These are phyloP conservation scores for Cenchrus americanus DNA, from an alignment of 176 grass and related monocot genomes.

Conservation along the genomic window DNA sequence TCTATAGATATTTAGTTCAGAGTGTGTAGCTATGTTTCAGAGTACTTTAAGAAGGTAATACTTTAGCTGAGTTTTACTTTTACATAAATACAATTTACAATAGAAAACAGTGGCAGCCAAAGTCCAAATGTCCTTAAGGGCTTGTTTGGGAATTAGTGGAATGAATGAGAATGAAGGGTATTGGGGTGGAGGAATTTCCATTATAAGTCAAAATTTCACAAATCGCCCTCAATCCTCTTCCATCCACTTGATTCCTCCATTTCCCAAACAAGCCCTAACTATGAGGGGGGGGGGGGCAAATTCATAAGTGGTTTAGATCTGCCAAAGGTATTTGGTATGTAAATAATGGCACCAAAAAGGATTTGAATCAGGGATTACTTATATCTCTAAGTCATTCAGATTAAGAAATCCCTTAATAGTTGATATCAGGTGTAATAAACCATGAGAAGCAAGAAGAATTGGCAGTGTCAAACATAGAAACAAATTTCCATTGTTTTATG, in stretches of 20 bases:
- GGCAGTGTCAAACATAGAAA: not conserved
- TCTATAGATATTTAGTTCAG: not conserved
- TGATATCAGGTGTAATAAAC: not conserved
- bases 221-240: too few species aligned
- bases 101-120: not conserved
- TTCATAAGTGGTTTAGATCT: not conserved
- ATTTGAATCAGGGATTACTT: not conserved
- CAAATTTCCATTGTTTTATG: not conserved
- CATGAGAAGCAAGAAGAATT: not conserved
- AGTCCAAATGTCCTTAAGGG: not conserved
- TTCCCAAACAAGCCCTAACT: too few species aligned
- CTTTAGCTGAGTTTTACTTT: not conserved
- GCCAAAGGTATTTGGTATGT: not conserved
- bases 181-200: too few species aligned
- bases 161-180: too few species aligned
- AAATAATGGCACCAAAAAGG: not conserved
- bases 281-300: too few species aligned
- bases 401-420: not conserved
- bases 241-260: too few species aligned
- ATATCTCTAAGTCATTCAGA: not conserved
- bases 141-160: too few species aligned
- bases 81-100: not conserved
- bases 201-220: too few species aligned
- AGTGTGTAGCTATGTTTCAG: not conserved
- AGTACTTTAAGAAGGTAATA: not conserved